Evolutionary conservation across 2,329 filamentous ascomycete species (phyloP).

Genomic region (Fusarium torreyae): DNA sequence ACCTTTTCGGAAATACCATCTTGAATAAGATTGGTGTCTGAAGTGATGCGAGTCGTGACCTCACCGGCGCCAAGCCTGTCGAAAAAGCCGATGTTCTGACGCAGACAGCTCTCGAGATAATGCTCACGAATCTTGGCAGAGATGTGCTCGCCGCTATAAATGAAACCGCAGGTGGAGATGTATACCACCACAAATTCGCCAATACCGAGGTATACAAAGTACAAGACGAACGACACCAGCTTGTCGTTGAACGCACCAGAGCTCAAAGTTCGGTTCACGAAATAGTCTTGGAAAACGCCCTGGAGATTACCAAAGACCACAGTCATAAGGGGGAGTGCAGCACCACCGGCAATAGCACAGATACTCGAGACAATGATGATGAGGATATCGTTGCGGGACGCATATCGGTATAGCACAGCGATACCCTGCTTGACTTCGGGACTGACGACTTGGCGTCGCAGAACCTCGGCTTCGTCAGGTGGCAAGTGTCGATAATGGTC

Average conservation of each 20-base stretch:
- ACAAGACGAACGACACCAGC: slow-evolving; percentile 77
- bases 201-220: slow-evolving; percentile 88
- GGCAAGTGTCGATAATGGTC: slow-evolving; percentile 75
- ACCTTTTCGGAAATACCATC: slow-evolving; percentile 95
- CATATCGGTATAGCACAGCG: slow-evolving; percentile 78
- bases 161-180: slow-evolving; percentile 88
- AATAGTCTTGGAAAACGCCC: slow-evolving; percentile 77
- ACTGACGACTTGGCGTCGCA: slow-evolving; percentile 78
- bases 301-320: slow-evolving; percentile 85
- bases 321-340: slow-evolving; percentile 84
- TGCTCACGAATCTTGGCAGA: slow-evolving; percentile 83
- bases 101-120: slow-evolving; percentile 87
- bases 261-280: slow-evolving; percentile 59
- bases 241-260: slow-evolving; percentile 71
- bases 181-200: slow-evolving; percentile 84
- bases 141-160: slow-evolving; percentile 87
- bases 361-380: slow-evolving; percentile 74
- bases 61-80: slow-evolving; percentile 94
- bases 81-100: slow-evolving; percentile 92
- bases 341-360: slow-evolving; percentile 79
- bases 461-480: slow-evolving; percentile 74
- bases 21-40: slow-evolving; percentile 93
- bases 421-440: slow-evolving; percentile 76
- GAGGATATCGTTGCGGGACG: slow-evolving; percentile 74
- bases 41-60: slow-evolving; percentile 93